These are phyloP conservation scores for Metschnikowia aberdeeniae DNA, from an alignment of 805 yeast species.

Conservation along the genomic window DNA sequence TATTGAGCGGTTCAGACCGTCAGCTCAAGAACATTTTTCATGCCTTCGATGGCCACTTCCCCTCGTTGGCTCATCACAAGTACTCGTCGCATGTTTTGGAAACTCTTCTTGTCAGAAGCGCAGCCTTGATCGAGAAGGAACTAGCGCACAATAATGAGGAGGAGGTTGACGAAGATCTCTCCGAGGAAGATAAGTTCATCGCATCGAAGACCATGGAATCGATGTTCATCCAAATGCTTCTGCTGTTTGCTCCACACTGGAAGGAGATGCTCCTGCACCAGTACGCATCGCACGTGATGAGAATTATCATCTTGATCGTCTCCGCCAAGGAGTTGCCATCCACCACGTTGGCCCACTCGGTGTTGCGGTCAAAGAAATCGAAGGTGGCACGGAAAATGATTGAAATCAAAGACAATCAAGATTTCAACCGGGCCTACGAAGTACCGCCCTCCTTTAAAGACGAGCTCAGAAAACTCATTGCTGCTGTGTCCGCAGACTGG, in stretches of 20 bases:
- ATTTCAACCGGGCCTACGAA: constrained; percentile 61
- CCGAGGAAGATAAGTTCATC: constrained; percentile 31
- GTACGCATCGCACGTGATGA: constrained; percentile 84
- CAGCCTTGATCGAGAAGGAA: constrained; percentile 73
- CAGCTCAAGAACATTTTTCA: constrained; percentile 65
- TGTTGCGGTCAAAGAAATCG: constrained; percentile 76
- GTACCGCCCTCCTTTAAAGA: constrained; percentile 66
- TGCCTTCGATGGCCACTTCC: constrained; percentile 69
- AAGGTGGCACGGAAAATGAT: constrained; percentile 92
- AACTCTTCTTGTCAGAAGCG: constrained; percentile 71
- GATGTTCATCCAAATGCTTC: constrained; percentile 58
- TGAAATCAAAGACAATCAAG: constrained; percentile 75
- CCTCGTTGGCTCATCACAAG: constrained; percentile 76
- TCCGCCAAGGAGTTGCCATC: constrained; percentile 80
- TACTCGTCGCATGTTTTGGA: constrained; percentile 93
- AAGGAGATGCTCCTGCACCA: constrained; percentile 62
- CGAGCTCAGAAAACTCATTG: constrained; percentile 50
- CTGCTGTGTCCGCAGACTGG: constrained; percentile 32
- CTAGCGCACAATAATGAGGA: constrained; percentile 34
- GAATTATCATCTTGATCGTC: constrained; percentile 65
- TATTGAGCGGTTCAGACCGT: constrained; percentile 58
- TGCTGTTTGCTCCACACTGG: constrained; percentile 61
- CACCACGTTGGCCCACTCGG: constrained; percentile 60
- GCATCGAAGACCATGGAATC: constrained; percentile 56
- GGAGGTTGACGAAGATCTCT: constrained; percentile 21